These are phyloP conservation scores for Hymenotorrendiella dingleyae DNA, from an alignment of 2,329 filamentous ascomycete species.

Conservation along the genomic window DNA sequence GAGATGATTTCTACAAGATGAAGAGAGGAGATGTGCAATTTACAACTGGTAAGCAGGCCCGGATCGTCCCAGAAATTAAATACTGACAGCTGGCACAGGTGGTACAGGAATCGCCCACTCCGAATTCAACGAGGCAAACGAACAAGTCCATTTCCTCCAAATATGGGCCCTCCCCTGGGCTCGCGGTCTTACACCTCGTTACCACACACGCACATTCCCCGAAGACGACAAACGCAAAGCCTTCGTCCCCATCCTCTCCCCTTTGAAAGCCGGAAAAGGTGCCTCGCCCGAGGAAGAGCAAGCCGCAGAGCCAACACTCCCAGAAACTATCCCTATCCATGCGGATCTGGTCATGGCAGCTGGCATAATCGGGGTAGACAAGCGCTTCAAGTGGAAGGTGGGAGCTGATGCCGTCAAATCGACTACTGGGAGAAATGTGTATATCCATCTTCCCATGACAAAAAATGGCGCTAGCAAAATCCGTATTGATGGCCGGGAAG, in stretches of 20 bases:
- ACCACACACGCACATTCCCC: slow-evolving; percentile 67
- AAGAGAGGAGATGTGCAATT: slow-evolving; percentile 81
- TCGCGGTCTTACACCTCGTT: slow-evolving; percentile 63
- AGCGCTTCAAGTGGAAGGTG: slow-evolving; percentile 65
- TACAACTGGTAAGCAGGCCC: no score
- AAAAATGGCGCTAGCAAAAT: slow-evolving; percentile 70
- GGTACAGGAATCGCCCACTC: slow-evolving; percentile 63
- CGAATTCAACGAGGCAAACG: slow-evolving; percentile 71
- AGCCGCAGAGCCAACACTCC: slow-evolving; percentile 53
- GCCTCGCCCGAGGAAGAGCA: slow-evolving; percentile 58
- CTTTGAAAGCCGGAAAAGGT: slow-evolving; percentile 59
- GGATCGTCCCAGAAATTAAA: no score
- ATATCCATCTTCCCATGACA: slow-evolving; percentile 74
- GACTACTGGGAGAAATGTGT: slow-evolving; percentile 64
- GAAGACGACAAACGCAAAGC: slow-evolving; percentile 66
- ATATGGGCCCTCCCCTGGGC: slow-evolving; percentile 84
- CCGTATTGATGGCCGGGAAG: slow-evolving; percentile 58
- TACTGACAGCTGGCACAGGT: no score
- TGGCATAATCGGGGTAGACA: slow-evolving; percentile 61
- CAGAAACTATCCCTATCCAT: slow-evolving; percentile 73
- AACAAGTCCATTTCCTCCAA: slow-evolving; percentile 77
- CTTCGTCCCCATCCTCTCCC: slow-evolving; percentile 72
- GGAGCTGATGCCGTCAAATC: slow-evolving; percentile 49
- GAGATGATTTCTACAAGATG: slow-evolving; percentile 64
- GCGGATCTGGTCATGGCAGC: slow-evolving; percentile 81